Percentiles rank a stretch among this genome's conserved stretches.
Conservation (phyloP, 441 rosid species). For the Sinapis alba region DNA sequence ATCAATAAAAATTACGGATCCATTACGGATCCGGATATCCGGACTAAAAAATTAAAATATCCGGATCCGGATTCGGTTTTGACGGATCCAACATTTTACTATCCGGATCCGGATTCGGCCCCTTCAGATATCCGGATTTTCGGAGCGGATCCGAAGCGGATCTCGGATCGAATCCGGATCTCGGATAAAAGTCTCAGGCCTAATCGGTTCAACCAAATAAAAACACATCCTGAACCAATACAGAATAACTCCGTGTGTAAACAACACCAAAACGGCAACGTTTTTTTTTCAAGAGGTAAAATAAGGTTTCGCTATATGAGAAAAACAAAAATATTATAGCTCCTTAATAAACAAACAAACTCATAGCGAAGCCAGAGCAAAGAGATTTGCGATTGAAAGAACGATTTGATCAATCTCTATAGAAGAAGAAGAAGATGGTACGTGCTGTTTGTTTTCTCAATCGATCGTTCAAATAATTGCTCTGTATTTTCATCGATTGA, state of each 20-base stretch:
- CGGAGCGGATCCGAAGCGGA: no score
- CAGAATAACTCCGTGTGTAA: not conserved
- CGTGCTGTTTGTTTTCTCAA: not conserved
- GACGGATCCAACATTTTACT: no score
- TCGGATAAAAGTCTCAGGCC: no score
- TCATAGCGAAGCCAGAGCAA: not conserved
- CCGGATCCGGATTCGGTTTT: no score
- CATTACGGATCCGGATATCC: no score
- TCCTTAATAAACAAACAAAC: not conserved
- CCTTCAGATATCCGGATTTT: no score
- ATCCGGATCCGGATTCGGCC: no score
- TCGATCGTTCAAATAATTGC: not conserved
- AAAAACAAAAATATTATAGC: not conserved
- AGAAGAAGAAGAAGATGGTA: conserved; percentile 29
- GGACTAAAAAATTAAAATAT: no score
- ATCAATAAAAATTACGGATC: no score
- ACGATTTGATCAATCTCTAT: conserved; percentile 21
- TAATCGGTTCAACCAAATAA: not conserved
- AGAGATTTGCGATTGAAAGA: conserved; percentile 23
- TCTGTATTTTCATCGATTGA: not conserved
- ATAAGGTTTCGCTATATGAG: not conserved
- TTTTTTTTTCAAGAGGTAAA: not conserved
- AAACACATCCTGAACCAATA: conserved; percentile 3
- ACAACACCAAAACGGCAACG: conserved; percentile 13
- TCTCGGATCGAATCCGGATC: no score